A percentile compares a stretch with the other conserved stretches of the same genome.
These are phyloP conservation scores for Aegilops umbellulata DNA, from an alignment of 176 grass and related monocot genomes.

Conservation along the genomic window DNA sequence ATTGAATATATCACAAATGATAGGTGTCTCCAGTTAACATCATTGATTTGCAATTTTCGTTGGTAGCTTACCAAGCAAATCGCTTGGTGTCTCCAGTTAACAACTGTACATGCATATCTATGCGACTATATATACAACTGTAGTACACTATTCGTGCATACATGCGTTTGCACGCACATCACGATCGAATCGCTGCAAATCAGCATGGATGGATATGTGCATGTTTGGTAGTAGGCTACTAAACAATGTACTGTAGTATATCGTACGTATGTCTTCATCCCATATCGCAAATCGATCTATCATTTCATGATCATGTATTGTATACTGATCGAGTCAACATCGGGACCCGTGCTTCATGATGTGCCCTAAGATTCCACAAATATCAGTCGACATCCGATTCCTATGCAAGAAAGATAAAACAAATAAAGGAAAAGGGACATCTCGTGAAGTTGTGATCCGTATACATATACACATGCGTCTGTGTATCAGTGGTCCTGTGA, in stretches of 20 bases:
- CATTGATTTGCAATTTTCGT: too few species aligned
- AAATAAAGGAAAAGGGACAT: background rate
- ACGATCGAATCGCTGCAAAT: background rate
- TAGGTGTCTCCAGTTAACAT: background rate
- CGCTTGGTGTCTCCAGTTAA: background rate
- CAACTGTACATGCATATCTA: background rate
- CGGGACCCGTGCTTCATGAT: slow-evolving; percentile 12
- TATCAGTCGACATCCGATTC: background rate
- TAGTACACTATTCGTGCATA: background rate
- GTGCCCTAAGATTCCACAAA: slow-evolving; percentile 29
- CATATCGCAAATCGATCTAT: slow-evolving; percentile 23
- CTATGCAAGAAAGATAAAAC: background rate
- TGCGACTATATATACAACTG: background rate
- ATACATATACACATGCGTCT: background rate
- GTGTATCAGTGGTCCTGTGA: slow-evolving; percentile 26
- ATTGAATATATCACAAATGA: slow-evolving; percentile 15
- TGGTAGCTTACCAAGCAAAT: too few species aligned
- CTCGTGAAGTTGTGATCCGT: too few species aligned
- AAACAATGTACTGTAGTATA: slow-evolving; percentile 3
- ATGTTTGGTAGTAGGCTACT: slow-evolving; percentile 10
- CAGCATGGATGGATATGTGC: background rate
- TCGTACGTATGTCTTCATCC: background rate
- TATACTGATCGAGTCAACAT: slow-evolving; percentile 17
- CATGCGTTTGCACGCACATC: background rate
- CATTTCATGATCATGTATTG: background rate